Conservation (phyloP, 2,329 filamentous ascomycete genomes). For the Cadophora malorum region DNA sequence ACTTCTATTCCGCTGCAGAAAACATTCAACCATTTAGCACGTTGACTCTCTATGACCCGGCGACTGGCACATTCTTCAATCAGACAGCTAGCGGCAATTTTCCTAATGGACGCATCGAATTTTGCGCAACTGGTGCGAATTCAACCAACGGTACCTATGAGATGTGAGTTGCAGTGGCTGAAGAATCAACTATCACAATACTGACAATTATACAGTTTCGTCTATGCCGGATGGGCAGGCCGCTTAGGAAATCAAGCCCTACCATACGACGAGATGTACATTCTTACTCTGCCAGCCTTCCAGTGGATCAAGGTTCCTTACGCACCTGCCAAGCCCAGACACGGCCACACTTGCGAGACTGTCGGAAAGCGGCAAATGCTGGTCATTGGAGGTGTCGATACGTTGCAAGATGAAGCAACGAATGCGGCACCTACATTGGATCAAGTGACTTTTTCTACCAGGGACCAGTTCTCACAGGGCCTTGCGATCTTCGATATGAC, state of each 20-base stretch:
- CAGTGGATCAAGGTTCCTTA: conserved; percentile 32
- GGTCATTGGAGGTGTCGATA: conserved; percentile 30
- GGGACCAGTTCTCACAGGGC: conserved; percentile 29
- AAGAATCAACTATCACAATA: not conserved
- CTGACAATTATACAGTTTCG: conserved; percentile 23
- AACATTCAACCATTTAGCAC: conserved; percentile 22
- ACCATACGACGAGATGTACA: conserved; percentile 32
- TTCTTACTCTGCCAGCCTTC: conserved; percentile 35
- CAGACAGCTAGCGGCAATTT: conserved; percentile 29
- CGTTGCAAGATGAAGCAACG: conserved; percentile 16
- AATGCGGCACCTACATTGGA: conserved; percentile 18
- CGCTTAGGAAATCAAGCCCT: conserved; percentile 14
- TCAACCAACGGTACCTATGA: conserved; percentile 30
- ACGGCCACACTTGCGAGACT: conserved; percentile 26
- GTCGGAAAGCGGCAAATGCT: conserved; percentile 34
- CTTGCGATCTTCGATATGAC: conserved; percentile 35
- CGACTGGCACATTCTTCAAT: conserved; percentile 22
- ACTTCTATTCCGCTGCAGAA: conserved; percentile 12
- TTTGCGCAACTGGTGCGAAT: conserved; percentile 28
- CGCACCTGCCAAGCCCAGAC: conserved; percentile 25
- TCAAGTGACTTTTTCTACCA: conserved; percentile 23
- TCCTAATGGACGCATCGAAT: conserved; percentile 25
- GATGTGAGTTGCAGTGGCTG: conserved; percentile 22
- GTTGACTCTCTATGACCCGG: conserved; percentile 29
- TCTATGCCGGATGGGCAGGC: conserved; percentile 28